These are phyloP conservation scores for Neocatenulostroma microsporum DNA, from an alignment of 2,329 filamentous ascomycete genomes.

Conservation along the genomic window DNA sequence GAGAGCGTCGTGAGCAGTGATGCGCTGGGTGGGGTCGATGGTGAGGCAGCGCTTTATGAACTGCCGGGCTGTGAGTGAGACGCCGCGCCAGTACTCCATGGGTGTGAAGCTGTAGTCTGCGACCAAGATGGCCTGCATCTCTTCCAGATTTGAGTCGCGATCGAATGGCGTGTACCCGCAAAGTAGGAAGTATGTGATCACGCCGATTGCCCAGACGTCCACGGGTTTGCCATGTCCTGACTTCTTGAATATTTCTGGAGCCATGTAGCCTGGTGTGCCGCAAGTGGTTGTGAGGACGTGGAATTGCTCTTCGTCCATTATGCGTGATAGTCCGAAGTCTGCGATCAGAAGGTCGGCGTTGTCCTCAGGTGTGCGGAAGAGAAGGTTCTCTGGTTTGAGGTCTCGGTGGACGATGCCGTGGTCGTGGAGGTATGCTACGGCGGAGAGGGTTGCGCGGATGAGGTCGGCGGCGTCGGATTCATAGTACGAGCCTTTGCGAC, in stretches of 20 bases:
- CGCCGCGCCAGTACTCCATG: conserved; percentile 90
- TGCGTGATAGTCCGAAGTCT: conserved; percentile 88
- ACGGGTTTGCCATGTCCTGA: conserved; percentile 96
- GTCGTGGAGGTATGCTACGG: conserved; percentile 97
- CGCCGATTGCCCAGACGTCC: conserved; percentile 95
- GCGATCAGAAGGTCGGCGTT: conserved; percentile 95
- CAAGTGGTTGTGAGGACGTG: conserved; percentile 96
- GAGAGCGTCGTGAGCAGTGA: conserved; percentile 77
- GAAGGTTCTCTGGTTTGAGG: conserved; percentile 91
- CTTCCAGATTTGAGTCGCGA: conserved; percentile 92
- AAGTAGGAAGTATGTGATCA: conserved; percentile 97
- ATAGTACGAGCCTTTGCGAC: conserved; percentile 96
- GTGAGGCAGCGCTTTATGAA: conserved; percentile 91
- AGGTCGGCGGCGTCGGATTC: conserved; percentile 94
- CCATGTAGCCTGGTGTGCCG: conserved; percentile 98
- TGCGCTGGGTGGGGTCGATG: conserved; percentile 75
- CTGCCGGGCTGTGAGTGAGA: conserved; percentile 73
- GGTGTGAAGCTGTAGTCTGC: conserved; percentile 96
- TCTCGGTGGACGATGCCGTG: conserved; percentile 98
- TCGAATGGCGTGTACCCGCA: conserved; percentile 98
- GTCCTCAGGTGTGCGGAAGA: conserved; percentile 95
- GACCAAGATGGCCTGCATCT: conserved; percentile 97
- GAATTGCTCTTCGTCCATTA: conserved; percentile 99
- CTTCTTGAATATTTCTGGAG: conserved; percentile 98
- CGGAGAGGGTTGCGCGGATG: conserved; percentile 87